Evolutionary conservation across 208 protist genomes (phyloP).

Genomic region (Wallacemonas rigidus): DNA sequence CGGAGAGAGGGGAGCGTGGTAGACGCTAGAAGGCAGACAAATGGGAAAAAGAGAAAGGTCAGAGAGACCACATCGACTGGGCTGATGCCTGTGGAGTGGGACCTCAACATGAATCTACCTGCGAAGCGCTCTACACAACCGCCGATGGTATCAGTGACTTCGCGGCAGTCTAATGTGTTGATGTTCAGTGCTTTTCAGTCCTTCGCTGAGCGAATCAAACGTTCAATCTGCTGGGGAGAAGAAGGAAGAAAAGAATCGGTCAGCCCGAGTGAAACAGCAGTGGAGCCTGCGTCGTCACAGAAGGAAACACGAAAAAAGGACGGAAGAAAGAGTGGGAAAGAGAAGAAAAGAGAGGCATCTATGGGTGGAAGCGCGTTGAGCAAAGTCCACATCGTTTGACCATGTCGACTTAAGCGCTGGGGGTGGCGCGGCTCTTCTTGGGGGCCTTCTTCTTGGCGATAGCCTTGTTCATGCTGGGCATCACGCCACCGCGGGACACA

Average conservation of each 20-base stretch:
- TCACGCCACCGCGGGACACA: slow-evolving; percentile 75
- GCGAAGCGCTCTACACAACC: too few species aligned
- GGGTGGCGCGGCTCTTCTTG: slow-evolving; percentile 64
- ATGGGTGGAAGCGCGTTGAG: slow-evolving; percentile 14
- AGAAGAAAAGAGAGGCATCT: slow-evolving; percentile 27
- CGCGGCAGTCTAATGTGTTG: too few species aligned
- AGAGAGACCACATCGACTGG: too few species aligned
- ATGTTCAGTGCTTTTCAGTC: background rate
- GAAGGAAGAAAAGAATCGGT: background rate
- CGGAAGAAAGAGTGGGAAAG: slow-evolving; percentile 5
- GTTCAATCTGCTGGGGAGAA: background rate
- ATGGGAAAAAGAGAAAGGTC: too few species aligned
- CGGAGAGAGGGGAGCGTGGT: too few species aligned
- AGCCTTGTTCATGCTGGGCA: slow-evolving; percentile 83
- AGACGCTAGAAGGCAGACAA: too few species aligned
- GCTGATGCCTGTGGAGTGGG: too few species aligned
- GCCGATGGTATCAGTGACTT: too few species aligned
- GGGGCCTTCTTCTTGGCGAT: slow-evolving; percentile 81
- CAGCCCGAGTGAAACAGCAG: background rate
- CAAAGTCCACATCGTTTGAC: slow-evolving; percentile 16
- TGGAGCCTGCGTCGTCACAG: background rate
- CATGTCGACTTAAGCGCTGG: slow-evolving; percentile 42
- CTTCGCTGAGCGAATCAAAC: slow-evolving; percentile 1
- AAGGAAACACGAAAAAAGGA: slow-evolving; percentile 18
- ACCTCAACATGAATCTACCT: too few species aligned